These are phyloP conservation scores for Chrysoporthe deuterocubensis DNA, from an alignment of 2,329 filamentous ascomycete species.

Conservation along the genomic window DNA sequence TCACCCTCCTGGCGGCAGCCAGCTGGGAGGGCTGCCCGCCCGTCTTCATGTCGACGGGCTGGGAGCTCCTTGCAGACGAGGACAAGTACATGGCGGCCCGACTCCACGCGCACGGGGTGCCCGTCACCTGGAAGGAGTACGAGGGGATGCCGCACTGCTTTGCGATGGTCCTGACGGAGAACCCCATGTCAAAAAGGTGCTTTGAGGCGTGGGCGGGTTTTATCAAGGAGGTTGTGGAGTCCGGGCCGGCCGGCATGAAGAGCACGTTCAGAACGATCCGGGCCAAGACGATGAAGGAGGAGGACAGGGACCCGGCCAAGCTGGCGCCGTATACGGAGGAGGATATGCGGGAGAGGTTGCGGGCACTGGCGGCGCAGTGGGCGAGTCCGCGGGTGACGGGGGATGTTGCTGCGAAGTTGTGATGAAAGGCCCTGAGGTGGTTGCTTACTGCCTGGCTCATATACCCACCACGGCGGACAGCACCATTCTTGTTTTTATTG, in stretches of 20 bases:
- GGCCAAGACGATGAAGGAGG: constrained; percentile 57
- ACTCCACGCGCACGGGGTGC: constrained; percentile 60
- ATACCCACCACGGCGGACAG: background rate
- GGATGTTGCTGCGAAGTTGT: constrained; percentile 27
- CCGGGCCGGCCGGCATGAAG: constrained; percentile 37
- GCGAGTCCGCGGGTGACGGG: constrained; percentile 26
- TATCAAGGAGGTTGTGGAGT: constrained; percentile 47
- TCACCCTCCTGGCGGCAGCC: constrained; percentile 60
- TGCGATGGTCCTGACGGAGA: constrained; percentile 56
- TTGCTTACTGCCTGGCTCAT: background rate
- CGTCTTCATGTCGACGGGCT: constrained; percentile 69
- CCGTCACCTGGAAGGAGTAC: constrained; percentile 71
- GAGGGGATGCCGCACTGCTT: constrained; percentile 84
- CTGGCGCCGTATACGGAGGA: constrained; percentile 50
- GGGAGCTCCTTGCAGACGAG: constrained; percentile 75
- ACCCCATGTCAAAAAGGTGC: constrained; percentile 53
- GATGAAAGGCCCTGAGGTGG: background rate
- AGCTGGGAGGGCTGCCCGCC: constrained; percentile 69
- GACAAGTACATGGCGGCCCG: constrained; percentile 61
- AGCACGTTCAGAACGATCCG: constrained; percentile 51
- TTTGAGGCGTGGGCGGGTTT: constrained; percentile 62
- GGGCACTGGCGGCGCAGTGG: constrained; percentile 34
- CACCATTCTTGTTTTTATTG: background rate
- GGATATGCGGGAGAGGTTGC: constrained; percentile 47
- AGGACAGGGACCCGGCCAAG: constrained; percentile 45